phyloP scores from a whole-genome alignment of 2,329 filamentous ascomycete species.

The Aspergillus jensenii region DNA sequence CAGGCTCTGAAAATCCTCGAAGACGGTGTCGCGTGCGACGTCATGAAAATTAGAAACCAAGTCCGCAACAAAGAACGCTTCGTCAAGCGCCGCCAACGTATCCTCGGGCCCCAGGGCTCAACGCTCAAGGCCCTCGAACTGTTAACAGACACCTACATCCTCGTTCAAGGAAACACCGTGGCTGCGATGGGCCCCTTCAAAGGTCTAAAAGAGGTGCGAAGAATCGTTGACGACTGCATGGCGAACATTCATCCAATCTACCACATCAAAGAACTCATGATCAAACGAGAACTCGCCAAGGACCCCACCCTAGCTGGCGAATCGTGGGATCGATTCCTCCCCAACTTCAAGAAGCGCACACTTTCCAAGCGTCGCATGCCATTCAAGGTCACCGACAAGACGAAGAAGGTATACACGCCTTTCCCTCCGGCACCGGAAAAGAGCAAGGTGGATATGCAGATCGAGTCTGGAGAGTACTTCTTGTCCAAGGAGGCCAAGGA shows the following conservation, averaged over 20 bases:
- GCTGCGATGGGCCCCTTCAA: conserved; percentile 89
- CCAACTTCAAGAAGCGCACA: conserved; percentile 94
- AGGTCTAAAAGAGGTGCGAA: conserved; percentile 85
- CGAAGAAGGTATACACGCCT: conserved; percentile 91
- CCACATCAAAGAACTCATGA: conserved; percentile 94
- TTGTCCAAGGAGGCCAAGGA: conserved; percentile 91
- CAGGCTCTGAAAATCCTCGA: conserved; percentile 87
- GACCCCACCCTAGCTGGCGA: conserved; percentile 83
- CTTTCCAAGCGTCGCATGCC: conserved; percentile 81
- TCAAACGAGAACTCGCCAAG: conserved; percentile 87
- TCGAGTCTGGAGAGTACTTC: conserved; percentile 97
- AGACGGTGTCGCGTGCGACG: conserved; percentile 86
- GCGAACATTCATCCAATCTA: conserved; percentile 86
- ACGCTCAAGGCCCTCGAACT: conserved; percentile 94
- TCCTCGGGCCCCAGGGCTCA: conserved; percentile 85
- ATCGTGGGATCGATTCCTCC: conserved; percentile 93
- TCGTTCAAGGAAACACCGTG: conserved; percentile 96
- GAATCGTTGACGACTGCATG: conserved; percentile 95
- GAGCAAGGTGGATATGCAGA: conserved; percentile 98
- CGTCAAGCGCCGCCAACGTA: conserved; percentile 88
- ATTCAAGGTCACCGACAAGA: conserved; percentile 85
- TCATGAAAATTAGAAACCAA: conserved; percentile 91
- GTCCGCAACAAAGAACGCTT: conserved; percentile 94
- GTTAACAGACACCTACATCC: conserved; percentile 85
- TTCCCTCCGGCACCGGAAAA: conserved; percentile 97